Base-by-base conservation (phyloP, 1,284 basidiomycete genomes). In the Boletus smithii region DNA sequence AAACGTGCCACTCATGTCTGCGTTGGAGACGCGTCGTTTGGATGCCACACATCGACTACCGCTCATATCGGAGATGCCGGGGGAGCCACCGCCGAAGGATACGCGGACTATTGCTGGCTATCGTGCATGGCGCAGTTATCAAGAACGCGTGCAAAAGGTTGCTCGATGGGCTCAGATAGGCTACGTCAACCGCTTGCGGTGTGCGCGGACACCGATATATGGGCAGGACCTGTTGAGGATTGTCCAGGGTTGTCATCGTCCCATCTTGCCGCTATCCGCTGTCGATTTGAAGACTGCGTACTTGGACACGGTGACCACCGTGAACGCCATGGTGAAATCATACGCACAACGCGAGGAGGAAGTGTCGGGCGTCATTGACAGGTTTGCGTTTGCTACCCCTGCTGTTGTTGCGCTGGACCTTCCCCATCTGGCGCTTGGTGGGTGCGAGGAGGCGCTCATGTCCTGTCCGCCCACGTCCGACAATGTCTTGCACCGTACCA, bases 371-470 rank as follows among this genome's bases (percentile, higher is more conserved):
- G 47, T 80, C 17, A 69, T 97, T 42, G 81, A 91, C 51, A 75
- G 73, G 6, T 98, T 95, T 59, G 83, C 88, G 0, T 93, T 94
- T 57, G 83, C 82, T 5, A 95, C 94, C 0, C 91, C 95, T 0
- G 66, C 81, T 5, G 91, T 79, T 0, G 83, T 95, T 8, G 88
- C 91, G 1, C 72, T 76, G 10, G 91, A 94, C 62, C 66, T 97
- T 37, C 78, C 90, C 0, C 69, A 66, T 2, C 72, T 86, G 44
- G 75, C 79, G 1, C 71, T 92, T 11, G 55, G 75, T 1, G 78
- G 78, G 4, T 52, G 63, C 35, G 69, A 74, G 38, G 57, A 66
- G 1, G 51, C 65, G 3, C 55, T 65, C 34, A 53, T 59, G 36
- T 67, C 62, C 18, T 70, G 69, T 51, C 59, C 71, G 8, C 62